Evolutionary conservation across 306 rosid species (phyloP).

Genomic region (Glycine tomentella): DNA sequence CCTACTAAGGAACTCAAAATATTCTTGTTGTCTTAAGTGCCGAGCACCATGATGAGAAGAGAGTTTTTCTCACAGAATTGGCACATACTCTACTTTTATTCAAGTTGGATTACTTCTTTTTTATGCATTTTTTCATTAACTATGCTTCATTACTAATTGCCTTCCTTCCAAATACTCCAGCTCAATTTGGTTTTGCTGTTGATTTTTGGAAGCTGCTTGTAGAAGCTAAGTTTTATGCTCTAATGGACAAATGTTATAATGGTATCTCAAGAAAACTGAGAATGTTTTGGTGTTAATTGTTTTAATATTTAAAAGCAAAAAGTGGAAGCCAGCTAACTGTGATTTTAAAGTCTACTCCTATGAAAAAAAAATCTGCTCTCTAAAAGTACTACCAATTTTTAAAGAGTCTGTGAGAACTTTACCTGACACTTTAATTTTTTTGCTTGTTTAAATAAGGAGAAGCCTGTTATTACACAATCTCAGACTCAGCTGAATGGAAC

Average conservation of each 20-base stretch:
- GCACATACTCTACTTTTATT: slow-evolving; percentile 3
- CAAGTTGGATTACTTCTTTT: neutral
- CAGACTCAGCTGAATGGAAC: slow-evolving; percentile 22
- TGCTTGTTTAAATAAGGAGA: neutral
- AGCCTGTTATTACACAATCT: neutral
- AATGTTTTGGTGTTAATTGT: neutral
- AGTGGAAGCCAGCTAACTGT: too few relatives aligned
- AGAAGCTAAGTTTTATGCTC: slow-evolving; percentile 16
- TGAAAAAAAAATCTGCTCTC: too few relatives aligned
- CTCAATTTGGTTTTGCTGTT: slow-evolving; percentile 14
- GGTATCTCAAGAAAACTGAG: neutral
- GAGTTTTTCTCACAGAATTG: slow-evolving; percentile 10
- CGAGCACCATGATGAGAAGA: neutral
- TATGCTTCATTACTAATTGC: neutral
- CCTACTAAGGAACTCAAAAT: neutral
- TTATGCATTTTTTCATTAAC: neutral
- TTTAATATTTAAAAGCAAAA: neutral
- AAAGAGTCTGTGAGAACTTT: too few relatives aligned
- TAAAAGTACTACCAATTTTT: too few relatives aligned
- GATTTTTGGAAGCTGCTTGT: slow-evolving; percentile 18
- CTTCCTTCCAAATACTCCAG: neutral
- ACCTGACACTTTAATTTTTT: too few relatives aligned
- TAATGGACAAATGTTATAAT: neutral
- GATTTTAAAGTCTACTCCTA: too few relatives aligned
- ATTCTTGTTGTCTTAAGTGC: slow-evolving; percentile 3